Evolutionary conservation across 2,329 filamentous ascomycete genomes (phyloP), one percentile per base, ranked within the genome.

Genomic region (Sporothrix pseudoabietina): DNA sequence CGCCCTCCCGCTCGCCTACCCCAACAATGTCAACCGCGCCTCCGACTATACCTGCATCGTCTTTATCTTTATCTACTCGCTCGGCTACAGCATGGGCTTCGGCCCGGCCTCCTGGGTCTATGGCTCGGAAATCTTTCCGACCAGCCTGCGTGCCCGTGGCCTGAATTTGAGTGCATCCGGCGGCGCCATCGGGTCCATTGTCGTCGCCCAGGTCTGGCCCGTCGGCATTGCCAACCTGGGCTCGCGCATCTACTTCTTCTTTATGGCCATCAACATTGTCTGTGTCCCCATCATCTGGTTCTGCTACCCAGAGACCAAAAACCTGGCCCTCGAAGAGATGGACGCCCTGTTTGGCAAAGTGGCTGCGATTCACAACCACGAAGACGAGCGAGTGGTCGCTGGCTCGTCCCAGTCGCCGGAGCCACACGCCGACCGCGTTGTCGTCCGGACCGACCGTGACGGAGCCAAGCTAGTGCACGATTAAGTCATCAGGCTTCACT

Each of bases 81-180:
- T 89, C 69, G 87, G 87, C 0, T 89, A 87, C 77, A 87, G 85
- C 69, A 81, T 89, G 75, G 86, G 87, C 0, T 87, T 89, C 59
- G 87, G 87, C 0, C 86, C 87, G 0, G 84, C 86, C 0, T 83
- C 86, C 0, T 89, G 87, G 87, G 86, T 89, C 0, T 89, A 89
- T 74, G 85, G 86, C n/a, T 84, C 86, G 0, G 87, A 89, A 83
- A 89, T 89, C 75, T 89, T 89, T 77, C 87, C 87, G 2, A 88
- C 87, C 0, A 81, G 86, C 5, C 82, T 87, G n/a, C 85, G 87
- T 12, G 87, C 87, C 3, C 83, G 85, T 0, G 87, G 87, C 3
- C 82, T 89, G 70, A 89, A 86, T 77, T 83, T 89, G 54, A 83
- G 87, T 0, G 86, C 87, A 0, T 86, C 86, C 0, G 86, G 83